Percentiles rank a stretch among this genome's conserved stretches.
phyloP scores from a whole-genome alignment of 768 basidiomycete species.

The Leucosporidium scottii region DNA sequence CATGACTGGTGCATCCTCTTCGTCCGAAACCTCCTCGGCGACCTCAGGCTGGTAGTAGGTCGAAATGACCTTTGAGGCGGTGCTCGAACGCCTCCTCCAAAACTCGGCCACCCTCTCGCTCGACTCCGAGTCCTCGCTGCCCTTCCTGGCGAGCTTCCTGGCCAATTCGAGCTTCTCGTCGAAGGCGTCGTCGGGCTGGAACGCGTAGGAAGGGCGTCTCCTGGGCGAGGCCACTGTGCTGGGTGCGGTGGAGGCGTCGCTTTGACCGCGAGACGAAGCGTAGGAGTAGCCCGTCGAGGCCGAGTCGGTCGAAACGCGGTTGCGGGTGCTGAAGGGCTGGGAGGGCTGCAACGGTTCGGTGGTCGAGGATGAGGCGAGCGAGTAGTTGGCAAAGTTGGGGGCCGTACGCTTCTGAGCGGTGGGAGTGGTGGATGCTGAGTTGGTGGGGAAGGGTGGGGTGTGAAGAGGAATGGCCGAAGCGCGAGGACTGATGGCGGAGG shows the following conservation, averaged over 20 bases:
- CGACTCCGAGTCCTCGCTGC: neutral
- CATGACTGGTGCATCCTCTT: constrained; percentile 19
- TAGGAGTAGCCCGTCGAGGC: neutral
- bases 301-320: neutral
- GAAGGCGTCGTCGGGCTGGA: neutral
- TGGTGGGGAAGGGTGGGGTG: neutral
- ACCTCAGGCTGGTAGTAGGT: constrained; percentile 6
- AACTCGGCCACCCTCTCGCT: neutral
- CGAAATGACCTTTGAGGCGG: constrained; percentile 7
- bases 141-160: constrained; percentile 5
- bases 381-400: neutral
- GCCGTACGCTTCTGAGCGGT: neutral
- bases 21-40: neutral
- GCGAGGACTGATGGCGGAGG: neutral
- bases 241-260: neutral
- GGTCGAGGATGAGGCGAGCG: neutral
- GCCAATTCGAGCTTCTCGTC: neutral
- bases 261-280: neutral
- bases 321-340: neutral
- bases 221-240: neutral
- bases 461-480: neutral
- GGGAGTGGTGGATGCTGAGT: neutral
- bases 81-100: constrained; percentile 6
- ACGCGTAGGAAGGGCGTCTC: neutral
- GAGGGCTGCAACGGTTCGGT: neutral